Conservation (phyloP, 148 eudicot genomes). For the Drosera capensis region DNA sequence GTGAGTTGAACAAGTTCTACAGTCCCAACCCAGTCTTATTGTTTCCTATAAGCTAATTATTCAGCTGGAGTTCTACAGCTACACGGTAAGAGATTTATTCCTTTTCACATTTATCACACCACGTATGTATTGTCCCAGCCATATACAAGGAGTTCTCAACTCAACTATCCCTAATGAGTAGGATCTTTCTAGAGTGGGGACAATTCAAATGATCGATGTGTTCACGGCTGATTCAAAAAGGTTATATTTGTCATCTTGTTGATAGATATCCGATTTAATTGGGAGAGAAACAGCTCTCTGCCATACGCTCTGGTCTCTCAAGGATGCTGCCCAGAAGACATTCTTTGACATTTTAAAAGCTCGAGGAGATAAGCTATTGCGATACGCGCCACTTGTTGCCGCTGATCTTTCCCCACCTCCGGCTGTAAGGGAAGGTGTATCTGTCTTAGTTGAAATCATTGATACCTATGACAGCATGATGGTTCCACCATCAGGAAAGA, state of each 20-base stretch:
- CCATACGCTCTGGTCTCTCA: slow-evolving; percentile 78
- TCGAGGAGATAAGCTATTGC: slow-evolving; percentile 87
- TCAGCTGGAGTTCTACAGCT: slow-evolving; percentile 84
- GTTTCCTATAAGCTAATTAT: slow-evolving; percentile 78
- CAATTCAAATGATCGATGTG: neutral
- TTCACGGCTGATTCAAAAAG: neutral
- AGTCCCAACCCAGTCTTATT: slow-evolving; percentile 88
- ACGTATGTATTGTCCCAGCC: no score
- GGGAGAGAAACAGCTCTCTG: slow-evolving; percentile 91
- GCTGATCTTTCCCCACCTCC: slow-evolving; percentile 94
- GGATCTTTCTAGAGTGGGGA: no score
- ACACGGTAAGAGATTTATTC: slow-evolving; percentile 54
- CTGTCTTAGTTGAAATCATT: slow-evolving; percentile 77
- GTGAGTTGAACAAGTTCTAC: slow-evolving; percentile 94
- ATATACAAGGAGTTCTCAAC: no score
- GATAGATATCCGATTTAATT: slow-evolving; percentile 69
- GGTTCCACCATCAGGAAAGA: slow-evolving; percentile 70
- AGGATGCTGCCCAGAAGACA: slow-evolving; percentile 93
- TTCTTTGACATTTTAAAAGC: slow-evolving; percentile 76
- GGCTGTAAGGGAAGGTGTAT: slow-evolving; percentile 83
- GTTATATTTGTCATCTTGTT: slow-evolving; percentile 6
- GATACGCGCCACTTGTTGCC: slow-evolving; percentile 85
- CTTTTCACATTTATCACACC: no score
- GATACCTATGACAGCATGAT: slow-evolving; percentile 84
- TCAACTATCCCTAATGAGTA: no score